Evolutionary conservation across 2,329 filamentous ascomycete genomes (phyloP).

Genomic region (Thelonectria rubi): DNA sequence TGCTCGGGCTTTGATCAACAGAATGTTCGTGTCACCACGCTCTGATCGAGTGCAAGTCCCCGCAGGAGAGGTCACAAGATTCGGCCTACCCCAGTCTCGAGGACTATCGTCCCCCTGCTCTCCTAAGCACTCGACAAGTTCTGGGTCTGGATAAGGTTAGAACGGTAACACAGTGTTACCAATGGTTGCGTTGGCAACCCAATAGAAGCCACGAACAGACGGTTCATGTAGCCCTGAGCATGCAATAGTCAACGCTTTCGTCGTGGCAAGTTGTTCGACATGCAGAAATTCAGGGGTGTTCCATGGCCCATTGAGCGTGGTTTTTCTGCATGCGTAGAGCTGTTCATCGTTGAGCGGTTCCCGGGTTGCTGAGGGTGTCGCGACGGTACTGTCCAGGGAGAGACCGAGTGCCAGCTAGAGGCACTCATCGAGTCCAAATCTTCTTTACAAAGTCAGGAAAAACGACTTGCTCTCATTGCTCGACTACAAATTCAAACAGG

Average conservation of each 20-base stretch:
- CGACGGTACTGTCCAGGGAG: background rate
- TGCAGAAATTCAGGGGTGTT: background rate
- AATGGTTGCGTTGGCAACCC: background rate
- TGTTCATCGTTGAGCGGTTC: background rate
- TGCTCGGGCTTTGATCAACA: background rate
- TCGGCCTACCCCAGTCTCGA: conserved; percentile 7
- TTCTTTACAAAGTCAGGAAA: background rate
- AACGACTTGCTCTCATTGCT: background rate
- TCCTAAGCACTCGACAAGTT: background rate
- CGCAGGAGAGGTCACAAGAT: conserved; percentile 18
- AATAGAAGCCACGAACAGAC: conserved; percentile 5
- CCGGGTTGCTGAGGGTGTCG: background rate
- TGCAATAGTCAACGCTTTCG: background rate
- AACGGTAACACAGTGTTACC: conserved; percentile 11
- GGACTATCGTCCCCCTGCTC: background rate
- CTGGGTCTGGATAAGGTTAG: background rate
- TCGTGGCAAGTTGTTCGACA: background rate
- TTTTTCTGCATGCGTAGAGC: background rate
- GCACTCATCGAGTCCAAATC: background rate
- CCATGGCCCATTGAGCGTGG: background rate
- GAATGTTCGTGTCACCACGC: background rate
- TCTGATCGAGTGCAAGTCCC: conserved; percentile 17
- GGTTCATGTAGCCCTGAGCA: background rate
- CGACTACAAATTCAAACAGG: background rate
- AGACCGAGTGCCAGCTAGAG: background rate